Evolutionary conservation across 2,329 filamentous ascomycete species (phyloP).

Genomic region (Penicillium sp.): DNA sequence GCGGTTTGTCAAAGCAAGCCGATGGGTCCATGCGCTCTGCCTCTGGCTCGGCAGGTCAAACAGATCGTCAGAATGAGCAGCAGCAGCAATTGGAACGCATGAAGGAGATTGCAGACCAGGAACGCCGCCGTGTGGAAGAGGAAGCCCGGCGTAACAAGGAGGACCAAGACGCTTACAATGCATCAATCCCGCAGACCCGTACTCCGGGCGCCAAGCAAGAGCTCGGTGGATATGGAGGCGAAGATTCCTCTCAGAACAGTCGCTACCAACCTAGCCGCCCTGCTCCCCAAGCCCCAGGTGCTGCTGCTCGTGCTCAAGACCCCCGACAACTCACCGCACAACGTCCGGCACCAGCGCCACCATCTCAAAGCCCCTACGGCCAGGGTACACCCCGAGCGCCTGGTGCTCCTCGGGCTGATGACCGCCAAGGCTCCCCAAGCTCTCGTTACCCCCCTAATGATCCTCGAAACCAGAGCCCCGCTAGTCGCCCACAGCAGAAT

Average conservation of each 20-base stretch:
- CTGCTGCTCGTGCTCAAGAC: conserved; percentile 50
- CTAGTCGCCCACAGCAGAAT: conserved; percentile 47
- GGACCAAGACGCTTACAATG: conserved; percentile 86
- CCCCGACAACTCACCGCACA: conserved; percentile 67
- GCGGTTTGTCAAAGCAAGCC: conserved; percentile 40
- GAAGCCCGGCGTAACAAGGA: conserved; percentile 62
- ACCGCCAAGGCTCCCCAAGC: conserved; percentile 36
- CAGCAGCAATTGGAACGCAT: conserved; percentile 47
- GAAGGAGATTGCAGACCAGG: conserved; percentile 60
- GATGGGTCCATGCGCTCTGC: conserved; percentile 34
- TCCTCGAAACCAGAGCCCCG: conserved; percentile 42
- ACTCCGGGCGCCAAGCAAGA: conserved; percentile 85
- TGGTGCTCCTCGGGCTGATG: conserved; percentile 31
- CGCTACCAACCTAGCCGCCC: conserved; percentile 85
- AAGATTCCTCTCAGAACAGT: conserved; percentile 48
- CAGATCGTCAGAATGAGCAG: conserved; percentile 51
- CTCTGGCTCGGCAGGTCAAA: conserved; percentile 52
- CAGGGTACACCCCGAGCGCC: conserved; percentile 38
- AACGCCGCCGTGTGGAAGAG: conserved; percentile 54
- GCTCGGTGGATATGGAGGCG: conserved; percentile 68
- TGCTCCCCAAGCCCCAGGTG: conserved; percentile 73
- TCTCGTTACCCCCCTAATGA: conserved; percentile 36
- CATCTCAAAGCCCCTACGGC: conserved; percentile 36
- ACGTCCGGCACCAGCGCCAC: conserved; percentile 75
- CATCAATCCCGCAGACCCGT: conserved; percentile 79